Evolutionary conservation across 2,329 filamentous ascomycete species (phyloP).

Genomic region (Claviceps quebecensis): DNA sequence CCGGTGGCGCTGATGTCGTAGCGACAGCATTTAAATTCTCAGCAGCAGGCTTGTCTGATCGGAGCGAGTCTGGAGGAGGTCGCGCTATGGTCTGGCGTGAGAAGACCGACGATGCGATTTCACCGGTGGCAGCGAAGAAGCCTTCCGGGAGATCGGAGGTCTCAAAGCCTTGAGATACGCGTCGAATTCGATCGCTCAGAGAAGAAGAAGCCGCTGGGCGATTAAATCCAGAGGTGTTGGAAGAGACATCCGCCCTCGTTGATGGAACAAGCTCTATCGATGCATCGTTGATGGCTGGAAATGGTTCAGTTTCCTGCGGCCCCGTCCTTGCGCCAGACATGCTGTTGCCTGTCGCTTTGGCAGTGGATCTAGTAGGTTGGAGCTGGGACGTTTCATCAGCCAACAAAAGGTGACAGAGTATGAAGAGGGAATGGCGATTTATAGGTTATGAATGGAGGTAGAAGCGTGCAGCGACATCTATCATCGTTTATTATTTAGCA

Average conservation of each 20-base stretch:
- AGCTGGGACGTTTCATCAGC: not conserved
- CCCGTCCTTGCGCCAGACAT: conserved; percentile 4
- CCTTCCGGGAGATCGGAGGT: conserved; percentile 32
- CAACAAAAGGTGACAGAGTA: not conserved
- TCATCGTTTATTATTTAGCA: too few species aligned
- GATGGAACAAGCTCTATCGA: not conserved
- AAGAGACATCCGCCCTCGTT: conserved; percentile 1
- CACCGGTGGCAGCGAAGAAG: conserved; percentile 33
- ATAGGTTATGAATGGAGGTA: too few species aligned
- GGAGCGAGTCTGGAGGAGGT: conserved; percentile 9
- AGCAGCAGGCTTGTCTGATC: conserved; percentile 7
- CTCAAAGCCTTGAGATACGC: conserved; percentile 25
- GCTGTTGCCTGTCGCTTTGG: not conserved
- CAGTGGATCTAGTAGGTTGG: not conserved
- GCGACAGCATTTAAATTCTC: not conserved
- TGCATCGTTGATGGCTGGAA: conserved; percentile 12
- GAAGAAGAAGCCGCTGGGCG: conserved; percentile 18
- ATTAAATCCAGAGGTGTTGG: conserved; percentile 7
- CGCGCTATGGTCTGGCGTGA: conserved; percentile 11
- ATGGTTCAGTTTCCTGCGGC: conserved; percentile 12
- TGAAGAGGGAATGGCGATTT: too few species aligned
- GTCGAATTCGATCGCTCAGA: conserved; percentile 18
- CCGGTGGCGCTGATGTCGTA: not conserved
- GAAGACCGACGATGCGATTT: conserved; percentile 28
- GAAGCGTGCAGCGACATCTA: too few species aligned